Base-by-base conservation (phyloP, 176 grass and related monocot genomes). In the Poa annua region DNA sequence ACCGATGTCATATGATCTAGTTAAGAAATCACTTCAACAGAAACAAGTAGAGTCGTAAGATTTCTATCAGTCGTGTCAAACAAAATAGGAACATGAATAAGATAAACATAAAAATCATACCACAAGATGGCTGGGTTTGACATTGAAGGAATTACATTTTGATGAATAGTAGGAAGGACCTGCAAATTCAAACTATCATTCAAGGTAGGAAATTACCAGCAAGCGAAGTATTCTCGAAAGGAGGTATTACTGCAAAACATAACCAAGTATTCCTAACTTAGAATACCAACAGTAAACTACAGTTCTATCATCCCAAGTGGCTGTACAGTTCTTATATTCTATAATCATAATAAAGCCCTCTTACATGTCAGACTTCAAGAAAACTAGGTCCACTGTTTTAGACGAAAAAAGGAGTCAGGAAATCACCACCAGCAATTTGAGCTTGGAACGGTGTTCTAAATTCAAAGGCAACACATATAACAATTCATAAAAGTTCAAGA, bases 1-100 rank as follows among this genome's bases (percentile, higher is more conserved):
- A 82, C 92, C 96, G 83, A 98, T 93, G 71, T 98, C 92, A 8
- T 98, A 98, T 83, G 96, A 98, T 86, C 87, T 95, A 85, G 92
- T 95, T 55, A 98, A 95, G 88, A 98, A 98, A 88, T 98, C 92
- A 88, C 96, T 98, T 84, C 78, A 88, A 88, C 63, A 81, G 29
- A 20, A 84, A 71, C 74, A 76, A 8, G 51, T 13, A 78, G 13
- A 76, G 35, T 50, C 34, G 12, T 35, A 44, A 59, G 66, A 78
- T 68, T 66, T 81, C n/a, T 39, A 51, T 49, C 20, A 51, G 69
- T 57, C 48, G 13, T 57, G n/a, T 86, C 57, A 65, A 79, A 73
- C n/a, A 66, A 73, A 74, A 15, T 45, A 78, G 16, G 34, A 57
- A 50, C n/a, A 72, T 15, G 20, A 38, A 79, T 12, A 73, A 83